Base-by-base conservation (phyloP, 306 rosid species). In the Lagenaria siceraria region DNA sequence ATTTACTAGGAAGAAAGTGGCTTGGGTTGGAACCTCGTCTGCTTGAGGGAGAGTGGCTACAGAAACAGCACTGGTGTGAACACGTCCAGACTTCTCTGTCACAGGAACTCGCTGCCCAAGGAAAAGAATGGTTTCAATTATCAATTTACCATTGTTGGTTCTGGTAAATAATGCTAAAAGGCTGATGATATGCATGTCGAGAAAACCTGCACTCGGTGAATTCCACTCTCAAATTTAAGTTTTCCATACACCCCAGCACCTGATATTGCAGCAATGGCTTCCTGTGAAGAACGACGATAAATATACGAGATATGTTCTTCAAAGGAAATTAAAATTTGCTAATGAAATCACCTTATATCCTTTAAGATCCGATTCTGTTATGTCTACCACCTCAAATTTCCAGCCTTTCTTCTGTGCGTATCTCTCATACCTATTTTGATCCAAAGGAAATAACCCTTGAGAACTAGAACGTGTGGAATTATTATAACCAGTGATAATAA, bases 11-110 rank as follows among this genome's bases (percentile, higher is more conserved):
- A 77, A 24, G 15, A 72, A 72, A 49, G 25, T 18, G 33, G 60
- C 56, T 51, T 14, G 49, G 66, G 62, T 65, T 78, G 71, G 78
- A 63, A 94, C 97, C 90, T 87, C 94, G 85, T 94, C 96, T 71
- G 97, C 97, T 81, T 94, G 96, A 78, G 98, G 96, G 77, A 94
- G 98, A 80, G 90, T 91, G 69, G 97, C 98, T 68, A 94, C 97
- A 84, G 98, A 91, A 78, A 94, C 84, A 79, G 98, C 97, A 90
- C 98, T 94, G 53, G 98, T 94, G 83, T 91, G 97, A 80, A 91
- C 85, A 19, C 98, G 98, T 78, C 97, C 98, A 48, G 82, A 81
- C 82, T 91, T 94, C 84, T 94, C 98, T 53, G 98, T 94, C 77
- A 91, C 91, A 53, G 97, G 98, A 82, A 91, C 94, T 74, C 97